These are phyloP conservation scores for Fusarium longipes DNA, from an alignment of 2,329 filamentous ascomycete species.

Conservation along the genomic window DNA sequence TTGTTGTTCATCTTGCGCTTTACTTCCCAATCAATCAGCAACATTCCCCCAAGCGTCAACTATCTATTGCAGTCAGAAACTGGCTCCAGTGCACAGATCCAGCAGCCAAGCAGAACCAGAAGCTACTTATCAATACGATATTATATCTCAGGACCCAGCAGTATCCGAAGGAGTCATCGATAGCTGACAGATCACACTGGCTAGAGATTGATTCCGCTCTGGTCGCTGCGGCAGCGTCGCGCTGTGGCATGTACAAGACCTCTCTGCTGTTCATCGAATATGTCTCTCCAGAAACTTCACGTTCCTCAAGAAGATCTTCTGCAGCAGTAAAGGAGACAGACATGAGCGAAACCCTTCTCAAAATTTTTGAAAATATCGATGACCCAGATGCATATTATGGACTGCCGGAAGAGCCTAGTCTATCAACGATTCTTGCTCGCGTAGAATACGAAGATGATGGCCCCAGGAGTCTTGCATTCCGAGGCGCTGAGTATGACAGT, in stretches of 20 bases:
- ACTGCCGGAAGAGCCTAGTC: constrained; percentile 78
- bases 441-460: constrained; percentile 92
- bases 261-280: constrained; percentile 87
- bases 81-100: constrained; percentile 65
- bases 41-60: constrained; percentile 65
- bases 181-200: constrained; percentile 84
- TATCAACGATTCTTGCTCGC: constrained; percentile 81
- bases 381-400: constrained; percentile 98
- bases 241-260: constrained; percentile 87
- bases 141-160: constrained; percentile 89
- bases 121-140: constrained; percentile 80
- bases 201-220: constrained; percentile 81
- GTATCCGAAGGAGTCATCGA: constrained; percentile 78
- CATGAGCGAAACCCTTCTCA: constrained; percentile 76
- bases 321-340: constrained; percentile 60
- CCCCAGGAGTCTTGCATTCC: constrained; percentile 86
- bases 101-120: constrained; percentile 69
- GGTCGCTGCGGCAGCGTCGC: constrained; percentile 76
- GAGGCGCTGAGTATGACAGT: constrained; percentile 90
- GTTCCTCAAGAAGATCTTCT: constrained; percentile 75
- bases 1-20: constrained; percentile 85
- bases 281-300: constrained; percentile 65
- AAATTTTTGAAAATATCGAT: constrained; percentile 91
- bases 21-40: constrained; percentile 73
- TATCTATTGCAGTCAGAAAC: constrained; percentile 73